Evolutionary conservation across 495 filamentous ascomycete species (phyloP), one percentile per base, ranked within the genome.

Genomic region (Talaromyces ruber): DNA sequence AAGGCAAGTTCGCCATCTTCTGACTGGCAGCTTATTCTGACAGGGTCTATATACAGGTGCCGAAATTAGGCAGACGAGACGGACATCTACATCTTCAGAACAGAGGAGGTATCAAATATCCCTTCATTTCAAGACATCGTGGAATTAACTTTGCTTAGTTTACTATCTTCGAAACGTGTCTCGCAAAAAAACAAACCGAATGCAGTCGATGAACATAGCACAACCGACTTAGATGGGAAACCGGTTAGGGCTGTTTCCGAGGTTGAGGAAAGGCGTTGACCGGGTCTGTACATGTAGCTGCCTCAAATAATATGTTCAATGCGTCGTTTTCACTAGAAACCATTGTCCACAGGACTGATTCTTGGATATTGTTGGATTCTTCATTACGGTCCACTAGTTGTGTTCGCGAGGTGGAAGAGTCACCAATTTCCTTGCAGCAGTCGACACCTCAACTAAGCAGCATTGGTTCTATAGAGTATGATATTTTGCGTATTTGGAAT

Each of bases 281-380:
- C 6, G 62, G 59, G 47, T 71, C 68, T 34, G 63, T 29, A 50
- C 68, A 64, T 55, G 70, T 63, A 14, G 73, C 72, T 2, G 74
- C 72, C 39, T 72, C 71, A 57, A 73, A 77, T 3, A 77, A 59
- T 12, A 75, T 71, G 55, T 73, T 68, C 55, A 75, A 64, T 1
- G 74, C 73, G 61, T 75, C 74, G 18, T 68, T 73, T 18, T 72
- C 69, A 47, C 64, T 70, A 7, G 68, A 70, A 4, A 72, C 65
- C 8, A 68, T 66, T 32, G 54, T 68, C 29, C 65, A 59, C 14
- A 69, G 50, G 18, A 68, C 64, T 1, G 65, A 65, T 8, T 63
- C 60, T 11, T 65, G 63, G 6, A 68, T 59, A 51, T 61, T 53
- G 11, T 29, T 8, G 22, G 47, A 7, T 22, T 25, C 18, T 26